Conservation (phyloP, 1,284 basidiomycete genomes). For the Ganoderma lucidum region DNA sequence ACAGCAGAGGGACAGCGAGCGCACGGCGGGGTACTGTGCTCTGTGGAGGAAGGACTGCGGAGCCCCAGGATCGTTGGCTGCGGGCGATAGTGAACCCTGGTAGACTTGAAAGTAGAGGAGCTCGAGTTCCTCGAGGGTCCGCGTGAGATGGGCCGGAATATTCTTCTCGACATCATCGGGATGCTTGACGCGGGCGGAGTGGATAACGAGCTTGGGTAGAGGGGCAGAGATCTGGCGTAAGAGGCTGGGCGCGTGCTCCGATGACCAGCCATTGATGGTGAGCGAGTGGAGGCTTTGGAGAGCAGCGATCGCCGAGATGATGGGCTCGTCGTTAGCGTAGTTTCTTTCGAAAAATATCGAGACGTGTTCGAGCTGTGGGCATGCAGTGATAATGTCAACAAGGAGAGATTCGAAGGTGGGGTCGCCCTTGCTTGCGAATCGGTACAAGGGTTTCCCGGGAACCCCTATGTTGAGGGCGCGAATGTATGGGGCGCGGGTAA, state of each 20-base stretch:
- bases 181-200: neutral
- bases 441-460: neutral
- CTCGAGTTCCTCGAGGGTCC: neutral
- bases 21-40: neutral
- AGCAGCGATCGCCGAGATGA: neutral
- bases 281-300: neutral
- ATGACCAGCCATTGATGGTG: neutral
- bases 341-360: neutral
- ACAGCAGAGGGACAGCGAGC: neutral
- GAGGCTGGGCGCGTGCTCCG: neutral
- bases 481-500: neutral
- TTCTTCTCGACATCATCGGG: neutral
- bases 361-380: neutral
- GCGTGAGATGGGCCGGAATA: neutral
- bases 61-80: neutral
- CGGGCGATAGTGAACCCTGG: neutral
- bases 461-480: neutral
- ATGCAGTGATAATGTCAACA: neutral
- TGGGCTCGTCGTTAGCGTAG: neutral
- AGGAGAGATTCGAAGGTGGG: neutral
- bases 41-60: neutral
- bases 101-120: neutral
- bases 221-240: neutral
- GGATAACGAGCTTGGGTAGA: neutral
- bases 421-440: neutral